Base-by-base conservation (phyloP, 192 early-diverging fungal species). In the Backusella tarrabulga region DNA sequence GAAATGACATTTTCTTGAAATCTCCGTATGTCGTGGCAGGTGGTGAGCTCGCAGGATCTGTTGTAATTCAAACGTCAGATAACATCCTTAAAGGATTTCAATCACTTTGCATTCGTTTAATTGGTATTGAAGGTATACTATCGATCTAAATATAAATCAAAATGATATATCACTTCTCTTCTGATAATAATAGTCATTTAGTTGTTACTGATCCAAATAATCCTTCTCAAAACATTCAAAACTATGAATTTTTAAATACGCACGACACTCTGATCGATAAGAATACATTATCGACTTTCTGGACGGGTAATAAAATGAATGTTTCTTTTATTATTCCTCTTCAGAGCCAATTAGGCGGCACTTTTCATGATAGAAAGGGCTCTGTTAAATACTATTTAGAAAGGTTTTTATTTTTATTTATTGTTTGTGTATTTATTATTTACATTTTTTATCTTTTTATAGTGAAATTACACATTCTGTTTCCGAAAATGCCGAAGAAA, bases 351-450 rank as follows among this genome's bases (percentile, higher is more conserved):
- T 56, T 75, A 19, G 67, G 78, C 29, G 38, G 67, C 8, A 75
- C 67, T 44, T 79, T 75, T 40, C 19, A 70, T 17, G 78, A 79
- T 41, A 79, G 75, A 70, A 79, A 75, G 19, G 60, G 67, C 32
- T 36, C 21, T 21, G 36, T 79, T 70, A 68, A 38, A 35, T 79
- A 79, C 34, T 42, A 68, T 21, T 52, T 79, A 23, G 40, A 75
- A 73, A 60, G 78, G 78, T 78, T 67, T 29, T 23, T 32, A 34
- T 23, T 23, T 68, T n/a, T 34, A 15, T 11, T 68, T 38, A 68
- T 38, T 38, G 19, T 21, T 68, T 17, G 34, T 17, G 34, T 42
- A 26, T 71, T 41, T 36, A 36, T 40, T 71, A 41, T 71, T 71
- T 34, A 71, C 38, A 71, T 60, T 60, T 60, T 60, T 60, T 23